Base-by-base conservation (phyloP, 1,139 yeast genomes). In the Scheffersomyces insectosa region DNA sequence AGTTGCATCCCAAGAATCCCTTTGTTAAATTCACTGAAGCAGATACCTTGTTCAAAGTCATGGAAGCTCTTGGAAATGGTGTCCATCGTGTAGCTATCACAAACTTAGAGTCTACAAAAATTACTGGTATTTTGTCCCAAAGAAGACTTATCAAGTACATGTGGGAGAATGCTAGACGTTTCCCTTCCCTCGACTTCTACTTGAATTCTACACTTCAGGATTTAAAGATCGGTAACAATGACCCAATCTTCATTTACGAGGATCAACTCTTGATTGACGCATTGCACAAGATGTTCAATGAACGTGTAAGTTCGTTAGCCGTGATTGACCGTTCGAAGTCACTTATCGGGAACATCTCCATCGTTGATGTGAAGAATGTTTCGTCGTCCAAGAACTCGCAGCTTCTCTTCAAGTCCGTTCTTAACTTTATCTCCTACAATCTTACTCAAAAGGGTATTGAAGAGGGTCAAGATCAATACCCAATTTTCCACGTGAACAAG, bases 391-490 rank as follows among this genome's bases (percentile, higher is more conserved):
- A 88, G 28, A 91, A 90, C 62, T 85, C 95, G 7, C 89, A 87
- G 48, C 70, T 88, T 50, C 75, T 93, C 46, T 85, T 85, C 58
- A 84, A 87, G 60, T 77, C 95, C 7, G 95, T 96, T 63, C 76
- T 89, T 58, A 93, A 88, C 63, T 93, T 91, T 60, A 82, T 93
- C 47, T 83, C 95, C 30, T 87, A 89, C 51, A 90, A 91, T 51
- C 77, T 93, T 50, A 85, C 88, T 54, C 85, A 85, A 49, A 84
- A 96, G 58, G 99, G 98, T 12, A 77, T 93, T 29, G 95, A 85
- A 59, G 93, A 90, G 60, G 97, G 97, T 42, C 90, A 91, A 66
- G 99, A 93, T 69, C 91, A 95, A 38, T 91, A 85, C 75, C 99
- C 99, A 12, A 91, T 93, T 39, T 93, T 93, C 77, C 96, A 91